Conservation (phyloP, 2,329 filamentous ascomycete genomes). For the Diaporthe destruens region DNA sequence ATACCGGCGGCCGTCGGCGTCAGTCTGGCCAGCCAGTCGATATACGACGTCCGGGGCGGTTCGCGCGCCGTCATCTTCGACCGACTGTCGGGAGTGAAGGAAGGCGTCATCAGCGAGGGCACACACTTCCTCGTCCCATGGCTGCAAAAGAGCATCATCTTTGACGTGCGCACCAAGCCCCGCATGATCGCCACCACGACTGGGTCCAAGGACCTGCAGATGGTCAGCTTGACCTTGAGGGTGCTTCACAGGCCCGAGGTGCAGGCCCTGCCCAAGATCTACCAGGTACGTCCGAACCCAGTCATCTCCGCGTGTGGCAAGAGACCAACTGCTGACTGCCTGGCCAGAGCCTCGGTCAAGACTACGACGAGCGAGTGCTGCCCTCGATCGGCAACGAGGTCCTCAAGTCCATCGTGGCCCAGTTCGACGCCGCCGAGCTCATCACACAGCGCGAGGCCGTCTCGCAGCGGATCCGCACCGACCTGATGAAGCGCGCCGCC, state of each 20-base stretch:
- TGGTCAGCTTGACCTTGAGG: conserved; percentile 97
- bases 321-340: conserved; percentile 27
- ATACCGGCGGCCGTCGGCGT: conserved; percentile 79
- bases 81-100: conserved; percentile 90
- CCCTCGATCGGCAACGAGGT: conserved; percentile 99
- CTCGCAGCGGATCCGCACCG: conserved; percentile 90
- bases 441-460: conserved; percentile 99
- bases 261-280: conserved; percentile 93
- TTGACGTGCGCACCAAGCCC: conserved; percentile 97
- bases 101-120: conserved; percentile 92
- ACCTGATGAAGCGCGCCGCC: conserved; percentile 90
- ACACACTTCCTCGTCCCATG: conserved; percentile 97
- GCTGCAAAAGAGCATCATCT: conserved; percentile 94
- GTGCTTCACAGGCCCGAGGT: conserved; percentile 96
- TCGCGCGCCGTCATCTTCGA: conserved; percentile 98
- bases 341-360: conserved; percentile 88
- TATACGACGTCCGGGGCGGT: conserved; percentile 98
- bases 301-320: background rate
- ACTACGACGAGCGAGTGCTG: conserved; percentile 98
- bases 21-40: conserved; percentile 78
- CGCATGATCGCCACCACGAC: conserved; percentile 98
- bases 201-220: conserved; percentile 98
- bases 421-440: conserved; percentile 98
- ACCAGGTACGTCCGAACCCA: conserved; percentile 77
- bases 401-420: conserved; percentile 94